phyloP scores from a whole-genome alignment of 176 grass and related monocot species.

The Rhipidocladum racemiflorum region DNA sequence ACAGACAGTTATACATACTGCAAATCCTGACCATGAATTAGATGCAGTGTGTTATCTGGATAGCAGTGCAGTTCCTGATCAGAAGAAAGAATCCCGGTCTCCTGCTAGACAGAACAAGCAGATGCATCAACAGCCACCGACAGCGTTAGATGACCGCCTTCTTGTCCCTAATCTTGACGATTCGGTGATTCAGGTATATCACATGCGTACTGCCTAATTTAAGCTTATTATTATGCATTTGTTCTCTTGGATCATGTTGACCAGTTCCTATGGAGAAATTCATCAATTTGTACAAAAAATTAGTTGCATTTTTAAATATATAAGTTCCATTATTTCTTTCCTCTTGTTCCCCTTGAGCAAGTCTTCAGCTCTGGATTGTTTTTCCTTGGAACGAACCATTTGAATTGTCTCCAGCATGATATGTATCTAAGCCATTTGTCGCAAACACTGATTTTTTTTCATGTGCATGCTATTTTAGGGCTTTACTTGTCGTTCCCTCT shows the following conservation, averaged over 20 bases:
- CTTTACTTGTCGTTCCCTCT: not conserved
- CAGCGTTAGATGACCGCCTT: slow-evolving; percentile 9
- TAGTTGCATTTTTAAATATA: not conserved
- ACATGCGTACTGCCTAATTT: slow-evolving; percentile 5
- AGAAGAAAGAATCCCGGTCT: slow-evolving; percentile 21
- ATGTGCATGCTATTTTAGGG: not conserved
- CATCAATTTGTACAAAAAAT: not conserved
- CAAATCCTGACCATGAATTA: slow-evolving; percentile 34
- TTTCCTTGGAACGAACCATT: not conserved
- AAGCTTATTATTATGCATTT: slow-evolving; percentile 20
- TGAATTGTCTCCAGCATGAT: not conserved
- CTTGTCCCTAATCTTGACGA: slow-evolving; percentile 17
- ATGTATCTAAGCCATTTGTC: not conserved
- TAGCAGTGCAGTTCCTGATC: slow-evolving; percentile 26
- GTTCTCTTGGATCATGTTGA: not conserved
- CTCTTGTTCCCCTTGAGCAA: not conserved
- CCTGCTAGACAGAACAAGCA: slow-evolving; percentile 26
- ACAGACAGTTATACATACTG: slow-evolving; percentile 29
- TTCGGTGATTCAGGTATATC: slow-evolving; percentile 41
- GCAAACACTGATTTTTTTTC: not conserved
- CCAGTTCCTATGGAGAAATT: not conserved
- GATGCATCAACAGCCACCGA: slow-evolving; percentile 30
- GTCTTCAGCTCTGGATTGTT: not conserved
- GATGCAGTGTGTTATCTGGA: slow-evolving; percentile 4
- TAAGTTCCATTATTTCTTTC: not conserved